Percentiles rank a stretch among this genome's conserved stretches.
Conservation (phyloP, 305 asterid genomes). For the Plantago lanceolata region DNA sequence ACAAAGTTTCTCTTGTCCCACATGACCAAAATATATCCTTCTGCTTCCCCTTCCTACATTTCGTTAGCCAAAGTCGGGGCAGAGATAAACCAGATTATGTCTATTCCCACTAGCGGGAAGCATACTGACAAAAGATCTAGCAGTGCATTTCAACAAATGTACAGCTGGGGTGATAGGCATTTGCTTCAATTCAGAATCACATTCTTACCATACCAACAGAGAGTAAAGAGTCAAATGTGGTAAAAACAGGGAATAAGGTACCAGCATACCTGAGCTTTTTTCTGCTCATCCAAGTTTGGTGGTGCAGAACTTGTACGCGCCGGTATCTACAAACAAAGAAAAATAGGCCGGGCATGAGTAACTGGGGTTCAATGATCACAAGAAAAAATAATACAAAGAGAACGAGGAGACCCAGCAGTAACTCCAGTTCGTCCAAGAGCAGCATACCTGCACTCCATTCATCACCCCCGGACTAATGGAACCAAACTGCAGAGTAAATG, state of each 20-base stretch:
- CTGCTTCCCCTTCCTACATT: not conserved
- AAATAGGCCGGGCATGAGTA: constrained; percentile 5
- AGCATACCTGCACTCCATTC: constrained; percentile 67
- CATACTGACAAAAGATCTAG: not conserved
- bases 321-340: constrained; percentile 56
- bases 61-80: not conserved
- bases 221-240: constrained; percentile 6
- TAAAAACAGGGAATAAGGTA: constrained; percentile 24
- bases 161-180: too few relatives aligned
- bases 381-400: constrained; percentile 7
- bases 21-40: not conserved
- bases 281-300: constrained; percentile 92
- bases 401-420: not conserved
- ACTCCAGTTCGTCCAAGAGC: constrained; percentile 16
- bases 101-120: not conserved
- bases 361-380: constrained; percentile 21
- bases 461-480: constrained; percentile 66
- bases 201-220: not conserved
- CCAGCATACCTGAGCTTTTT: constrained; percentile 62
- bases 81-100: not conserved
- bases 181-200: too few relatives aligned
- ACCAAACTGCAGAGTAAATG: constrained; percentile 86
- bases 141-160: constrained; percentile 1
- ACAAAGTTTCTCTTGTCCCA: too few relatives aligned
- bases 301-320: constrained; percentile 96